Percentiles rank a stretch among this genome's conserved stretches.
Evolutionary conservation across 352 stramenopile species (phyloP).

Genomic region (Pythium graminicola): DNA sequence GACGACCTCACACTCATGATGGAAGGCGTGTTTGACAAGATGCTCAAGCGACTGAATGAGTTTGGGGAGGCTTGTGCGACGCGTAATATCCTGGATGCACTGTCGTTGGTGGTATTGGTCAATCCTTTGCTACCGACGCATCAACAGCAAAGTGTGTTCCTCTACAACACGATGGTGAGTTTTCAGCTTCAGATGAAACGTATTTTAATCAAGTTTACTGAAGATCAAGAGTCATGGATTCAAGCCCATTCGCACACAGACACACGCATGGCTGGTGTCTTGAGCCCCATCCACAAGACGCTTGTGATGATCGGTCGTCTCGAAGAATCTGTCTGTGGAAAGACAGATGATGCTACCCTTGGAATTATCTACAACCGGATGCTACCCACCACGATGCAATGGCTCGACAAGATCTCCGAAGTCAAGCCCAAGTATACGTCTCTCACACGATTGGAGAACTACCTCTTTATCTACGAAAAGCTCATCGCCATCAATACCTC

Average conservation of each 20-base stretch:
- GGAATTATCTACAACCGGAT: conserved; percentile 62
- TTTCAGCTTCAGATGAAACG: conserved; percentile 80
- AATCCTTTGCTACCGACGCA: conserved; percentile 37
- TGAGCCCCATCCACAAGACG: conserved; percentile 59
- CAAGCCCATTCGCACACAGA: conserved; percentile 47
- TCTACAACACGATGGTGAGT: conserved; percentile 63
- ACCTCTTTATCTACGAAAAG: conserved; percentile 51
- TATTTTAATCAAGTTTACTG: conserved; percentile 69
- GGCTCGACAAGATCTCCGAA: conserved; percentile 63
- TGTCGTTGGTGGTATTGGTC: conserved; percentile 51
- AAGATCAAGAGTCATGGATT: conserved; percentile 71
- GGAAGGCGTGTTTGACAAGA: conserved; percentile 66
- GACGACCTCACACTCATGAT: conserved; percentile 54
- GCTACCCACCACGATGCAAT: conserved; percentile 51
- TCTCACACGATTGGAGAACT: conserved; percentile 64
- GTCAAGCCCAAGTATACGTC: conserved; percentile 60
- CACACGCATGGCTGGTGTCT: conserved; percentile 63
- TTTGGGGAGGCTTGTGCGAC: conserved; percentile 55
- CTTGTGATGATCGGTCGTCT: conserved; percentile 57
- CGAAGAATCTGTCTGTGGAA: conserved; percentile 54
- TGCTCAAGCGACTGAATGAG: conserved; percentile 59
- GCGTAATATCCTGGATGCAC: conserved; percentile 59
- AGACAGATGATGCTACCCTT: conserved; percentile 49
- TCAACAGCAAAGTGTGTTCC: conserved; percentile 47
- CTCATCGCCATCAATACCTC: conserved; percentile 41